Percentiles rank a stretch among this genome's conserved stretches.
These are phyloP conservation scores for Cryptococcus wingfieldii DNA, from an alignment of 1,284 basidiomycete species.

Conservation along the genomic window DNA sequence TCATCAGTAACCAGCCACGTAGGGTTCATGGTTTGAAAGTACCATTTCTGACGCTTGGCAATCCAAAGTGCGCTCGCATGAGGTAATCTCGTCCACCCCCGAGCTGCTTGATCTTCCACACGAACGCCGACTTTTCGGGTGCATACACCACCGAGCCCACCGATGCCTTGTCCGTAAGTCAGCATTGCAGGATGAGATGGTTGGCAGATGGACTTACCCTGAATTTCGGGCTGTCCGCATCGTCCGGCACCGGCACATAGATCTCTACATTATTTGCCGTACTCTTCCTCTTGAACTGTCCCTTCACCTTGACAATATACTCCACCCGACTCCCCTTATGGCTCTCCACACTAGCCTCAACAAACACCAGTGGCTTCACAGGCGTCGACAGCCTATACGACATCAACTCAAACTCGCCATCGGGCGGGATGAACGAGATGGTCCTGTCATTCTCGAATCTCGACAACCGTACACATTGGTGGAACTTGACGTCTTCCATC, in stretches of 20 bases:
- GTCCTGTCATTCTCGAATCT: conserved; percentile 99
- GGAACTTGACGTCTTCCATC: conserved; percentile 99
- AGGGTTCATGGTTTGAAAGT: conserved; percentile 29
- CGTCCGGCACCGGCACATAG: conserved; percentile 95
- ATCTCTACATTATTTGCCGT: conserved; percentile 99
- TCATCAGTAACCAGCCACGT: not conserved
- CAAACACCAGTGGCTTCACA: conserved; percentile 97
- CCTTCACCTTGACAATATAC: conserved; percentile 97
- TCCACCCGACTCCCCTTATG: conserved; percentile 91
- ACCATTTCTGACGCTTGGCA: conserved; percentile 85
- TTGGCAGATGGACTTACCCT: conserved; percentile 56
- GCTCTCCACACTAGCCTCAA: conserved; percentile 92
- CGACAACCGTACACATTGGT: conserved; percentile 99
- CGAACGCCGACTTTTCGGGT: conserved; percentile 91
- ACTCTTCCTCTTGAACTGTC: conserved; percentile 94
- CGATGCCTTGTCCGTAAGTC: conserved; percentile 58
- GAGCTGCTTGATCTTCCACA: conserved; percentile 97
- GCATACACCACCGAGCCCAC: conserved; percentile 91
- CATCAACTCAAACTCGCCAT: conserved; percentile 99
- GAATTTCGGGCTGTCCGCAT: conserved; percentile 97
- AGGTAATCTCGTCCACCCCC: conserved; percentile 89
- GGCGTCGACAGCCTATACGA: conserved; percentile 91
- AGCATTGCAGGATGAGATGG: not conserved
- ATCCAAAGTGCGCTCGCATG: conserved; percentile 92
- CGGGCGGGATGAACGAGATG: conserved; percentile 98